A percentile compares a stretch with the other conserved stretches of the same genome.
These are phyloP conservation scores for Phaffia tasmanica DNA, from an alignment of 768 basidiomycete genomes.

Conservation along the genomic window DNA sequence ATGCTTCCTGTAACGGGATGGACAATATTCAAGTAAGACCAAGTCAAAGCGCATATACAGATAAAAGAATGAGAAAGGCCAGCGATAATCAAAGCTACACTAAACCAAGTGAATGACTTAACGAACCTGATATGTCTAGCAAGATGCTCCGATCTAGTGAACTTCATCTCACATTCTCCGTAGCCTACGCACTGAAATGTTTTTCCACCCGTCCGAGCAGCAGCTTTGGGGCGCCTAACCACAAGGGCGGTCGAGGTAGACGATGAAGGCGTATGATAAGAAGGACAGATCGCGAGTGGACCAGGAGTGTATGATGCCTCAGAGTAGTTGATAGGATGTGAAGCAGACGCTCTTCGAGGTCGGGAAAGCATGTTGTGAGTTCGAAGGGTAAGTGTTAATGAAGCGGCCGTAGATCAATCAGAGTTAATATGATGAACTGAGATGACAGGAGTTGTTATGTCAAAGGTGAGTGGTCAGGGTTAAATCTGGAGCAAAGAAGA, in stretches of 20 bases:
- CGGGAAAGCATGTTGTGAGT: not conserved
- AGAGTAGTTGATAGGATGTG: not conserved
- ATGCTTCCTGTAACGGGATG: slow-evolving; percentile 60
- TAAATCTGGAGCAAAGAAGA: too few relatives aligned
- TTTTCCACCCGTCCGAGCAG: slow-evolving; percentile 44
- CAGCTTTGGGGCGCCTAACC: slow-evolving; percentile 4
- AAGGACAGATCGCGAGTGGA: not conserved
- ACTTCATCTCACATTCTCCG: slow-evolving; percentile 93
- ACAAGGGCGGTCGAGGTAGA: not conserved
- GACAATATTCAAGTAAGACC: slow-evolving; percentile 2
- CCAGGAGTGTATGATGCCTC: not conserved
- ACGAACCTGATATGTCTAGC: slow-evolving; percentile 86
- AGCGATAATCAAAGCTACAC: slow-evolving; percentile 1
- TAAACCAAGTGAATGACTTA: too few relatives aligned
- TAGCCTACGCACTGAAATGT: slow-evolving; percentile 92
- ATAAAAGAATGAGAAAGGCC: slow-evolving; percentile 28
- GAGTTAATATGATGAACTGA: too few relatives aligned
- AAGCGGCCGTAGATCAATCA: too few relatives aligned
- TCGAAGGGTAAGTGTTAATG: not conserved
- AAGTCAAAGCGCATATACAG: not conserved
- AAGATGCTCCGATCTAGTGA: slow-evolving; percentile 87
- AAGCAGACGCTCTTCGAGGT: not conserved
- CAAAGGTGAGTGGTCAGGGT: too few relatives aligned
- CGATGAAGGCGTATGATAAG: not conserved
- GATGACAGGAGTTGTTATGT: too few relatives aligned